Conservation (phyloP, 2,329 filamentous ascomycete genomes). For the Colletotrichum sp. region DNA sequence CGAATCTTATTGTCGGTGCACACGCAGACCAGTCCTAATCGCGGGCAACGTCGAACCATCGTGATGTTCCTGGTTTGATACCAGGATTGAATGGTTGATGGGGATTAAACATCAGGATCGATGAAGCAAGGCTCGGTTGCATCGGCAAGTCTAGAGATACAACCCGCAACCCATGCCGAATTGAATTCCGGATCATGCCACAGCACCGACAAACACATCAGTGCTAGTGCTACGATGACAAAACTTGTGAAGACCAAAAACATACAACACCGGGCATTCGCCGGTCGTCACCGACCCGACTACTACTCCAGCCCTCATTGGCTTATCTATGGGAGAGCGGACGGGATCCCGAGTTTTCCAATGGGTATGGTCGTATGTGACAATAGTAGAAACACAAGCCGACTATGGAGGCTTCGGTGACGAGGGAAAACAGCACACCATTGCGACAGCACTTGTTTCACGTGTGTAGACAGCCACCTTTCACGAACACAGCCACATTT, state of each 20-base stretch:
- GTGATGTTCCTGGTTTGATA: not conserved
- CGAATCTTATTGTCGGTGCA: not conserved
- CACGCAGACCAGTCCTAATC: not conserved
- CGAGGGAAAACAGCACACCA: not conserved
- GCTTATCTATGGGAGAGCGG: not conserved
- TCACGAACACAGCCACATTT: not conserved
- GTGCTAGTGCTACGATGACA: not conserved
- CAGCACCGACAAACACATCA: not conserved
- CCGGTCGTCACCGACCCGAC: not conserved
- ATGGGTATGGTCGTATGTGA: not conserved
- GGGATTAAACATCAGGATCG: not conserved
- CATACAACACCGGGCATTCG: not conserved
- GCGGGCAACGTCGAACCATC: not conserved
- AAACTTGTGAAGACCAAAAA: not conserved
- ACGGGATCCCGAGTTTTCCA: not conserved
- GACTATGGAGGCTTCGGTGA: not conserved
- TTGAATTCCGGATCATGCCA: not conserved
- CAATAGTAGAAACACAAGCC: fast-evolving
- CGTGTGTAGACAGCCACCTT: not conserved
- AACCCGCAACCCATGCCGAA: not conserved
- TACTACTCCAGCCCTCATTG: not conserved
- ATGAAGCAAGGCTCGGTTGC: not conserved
- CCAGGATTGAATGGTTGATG: not conserved
- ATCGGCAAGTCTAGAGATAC: not conserved
- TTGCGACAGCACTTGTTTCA: not conserved